phyloP scores from a whole-genome alignment of 345 rosid species.

The Nasturtium officinale region DNA sequence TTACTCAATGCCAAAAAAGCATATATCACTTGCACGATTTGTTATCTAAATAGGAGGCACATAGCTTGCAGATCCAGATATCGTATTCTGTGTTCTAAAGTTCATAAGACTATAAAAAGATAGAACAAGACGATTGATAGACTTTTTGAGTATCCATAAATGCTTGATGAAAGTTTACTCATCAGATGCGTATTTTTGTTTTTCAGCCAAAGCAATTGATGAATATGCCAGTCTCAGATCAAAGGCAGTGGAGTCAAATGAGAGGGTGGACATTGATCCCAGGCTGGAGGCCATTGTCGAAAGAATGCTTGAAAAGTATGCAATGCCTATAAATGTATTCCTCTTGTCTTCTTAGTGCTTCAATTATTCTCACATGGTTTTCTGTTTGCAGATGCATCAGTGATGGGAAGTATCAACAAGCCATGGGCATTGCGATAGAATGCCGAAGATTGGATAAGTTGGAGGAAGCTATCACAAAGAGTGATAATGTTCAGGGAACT shows the following conservation, averaged over 20 bases:
- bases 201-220: slow-evolving; percentile 93
- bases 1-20: not conserved
- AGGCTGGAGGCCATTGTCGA: slow-evolving; percentile 95
- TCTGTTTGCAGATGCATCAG: slow-evolving; percentile 68
- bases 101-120: not conserved
- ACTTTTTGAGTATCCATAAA: not conserved
- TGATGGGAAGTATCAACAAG: slow-evolving; percentile 98
- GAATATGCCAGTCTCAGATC: slow-evolving; percentile 93
- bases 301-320: slow-evolving; percentile 98
- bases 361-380: slow-evolving; percentile 28
- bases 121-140: not conserved
- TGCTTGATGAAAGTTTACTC: slow-evolving; percentile 16
- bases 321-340: not conserved
- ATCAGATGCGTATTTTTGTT: slow-evolving; percentile 22
- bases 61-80: slow-evolving; percentile 16
- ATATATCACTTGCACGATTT: not conserved
- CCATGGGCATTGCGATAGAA: slow-evolving; percentile 98
- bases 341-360: slow-evolving; percentile 19
- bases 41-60: not conserved
- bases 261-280: slow-evolving; percentile 68
- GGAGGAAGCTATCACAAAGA: slow-evolving; percentile 90
- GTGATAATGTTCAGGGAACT: slow-evolving; percentile 85
- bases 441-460: slow-evolving; percentile 96
- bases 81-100: not conserved
- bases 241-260: slow-evolving; percentile 70